A percentile compares a stretch with the other conserved stretches of the same genome.
These are phyloP conservation scores for Millerago galiae DNA, from an alignment of 805 yeast species.

Conservation along the genomic window DNA sequence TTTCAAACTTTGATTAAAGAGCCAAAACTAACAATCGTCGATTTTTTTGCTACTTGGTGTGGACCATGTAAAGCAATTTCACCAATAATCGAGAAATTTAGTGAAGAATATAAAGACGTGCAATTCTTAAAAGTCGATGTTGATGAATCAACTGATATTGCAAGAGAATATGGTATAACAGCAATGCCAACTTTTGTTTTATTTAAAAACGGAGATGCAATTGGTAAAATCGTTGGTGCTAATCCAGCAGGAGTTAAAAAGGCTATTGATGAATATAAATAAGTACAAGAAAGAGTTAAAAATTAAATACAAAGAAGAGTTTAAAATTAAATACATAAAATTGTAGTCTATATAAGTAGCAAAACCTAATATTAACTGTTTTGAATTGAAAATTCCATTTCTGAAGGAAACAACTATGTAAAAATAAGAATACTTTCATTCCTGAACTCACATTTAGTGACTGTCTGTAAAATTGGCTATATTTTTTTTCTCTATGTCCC, in stretches of 20 bases:
- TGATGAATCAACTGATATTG: constrained; percentile 54
- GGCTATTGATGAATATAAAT: constrained; percentile 26
- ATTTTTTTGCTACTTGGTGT: constrained; percentile 72
- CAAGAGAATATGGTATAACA: constrained; percentile 51
- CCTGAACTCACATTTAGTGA: no score
- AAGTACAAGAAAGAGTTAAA: background rate
- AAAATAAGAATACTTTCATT: no score
- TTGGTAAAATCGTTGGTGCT: constrained; percentile 63
- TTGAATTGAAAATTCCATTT: background rate
- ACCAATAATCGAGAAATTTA: constrained; percentile 43
- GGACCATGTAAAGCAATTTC: constrained; percentile 74
- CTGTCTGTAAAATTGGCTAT: background rate
- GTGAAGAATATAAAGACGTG: constrained; percentile 37
- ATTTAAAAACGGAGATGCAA: constrained; percentile 52
- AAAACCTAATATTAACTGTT: background rate
- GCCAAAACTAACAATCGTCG: constrained; percentile 45
- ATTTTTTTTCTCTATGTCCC: background rate
- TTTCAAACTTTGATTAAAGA: constrained; percentile 30
- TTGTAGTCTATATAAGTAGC: background rate
- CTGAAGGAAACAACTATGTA: no score
- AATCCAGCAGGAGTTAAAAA: constrained; percentile 29
- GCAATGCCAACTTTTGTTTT: constrained; percentile 76
- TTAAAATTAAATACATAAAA: background rate
- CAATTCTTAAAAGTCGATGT: constrained; percentile 68
- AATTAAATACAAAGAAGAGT: background rate